phyloP scores from a whole-genome alignment of 306 rosid genomes.

The Trichosanthes truncata region DNA sequence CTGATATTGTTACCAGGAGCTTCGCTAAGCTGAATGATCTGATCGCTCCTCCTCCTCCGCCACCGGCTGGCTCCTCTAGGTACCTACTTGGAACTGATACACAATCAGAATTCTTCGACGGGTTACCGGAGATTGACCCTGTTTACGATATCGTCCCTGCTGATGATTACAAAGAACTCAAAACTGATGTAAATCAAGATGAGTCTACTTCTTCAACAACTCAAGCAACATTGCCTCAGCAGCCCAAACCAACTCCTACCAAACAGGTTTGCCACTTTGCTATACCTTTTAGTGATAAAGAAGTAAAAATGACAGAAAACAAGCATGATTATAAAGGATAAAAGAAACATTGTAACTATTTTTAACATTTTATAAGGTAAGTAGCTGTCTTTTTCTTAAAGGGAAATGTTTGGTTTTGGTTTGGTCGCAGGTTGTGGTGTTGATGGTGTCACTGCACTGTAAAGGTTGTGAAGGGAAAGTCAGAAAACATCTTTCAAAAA shows the following conservation, averaged over 20 bases:
- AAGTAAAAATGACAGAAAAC: not conserved
- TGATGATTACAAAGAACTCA: not conserved
- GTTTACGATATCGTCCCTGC: not conserved
- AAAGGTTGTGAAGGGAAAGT: slow-evolving; percentile 66
- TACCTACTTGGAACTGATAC: slow-evolving; percentile 1
- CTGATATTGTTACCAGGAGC: slow-evolving; percentile 9
- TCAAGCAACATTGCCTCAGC: not conserved
- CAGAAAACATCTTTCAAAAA: slow-evolving; percentile 55
- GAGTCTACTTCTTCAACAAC: slow-evolving; percentile 4
- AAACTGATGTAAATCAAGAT: not conserved
- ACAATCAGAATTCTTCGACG: slow-evolving; percentile 1
- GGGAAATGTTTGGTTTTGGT: not conserved
- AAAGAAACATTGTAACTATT: not conserved
- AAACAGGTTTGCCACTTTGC: slow-evolving; percentile 6
- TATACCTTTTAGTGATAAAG: not conserved
- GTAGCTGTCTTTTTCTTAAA: not conserved
- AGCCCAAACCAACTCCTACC: not conserved
- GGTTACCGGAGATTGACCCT: not conserved
- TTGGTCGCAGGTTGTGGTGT: slow-evolving; percentile 39
- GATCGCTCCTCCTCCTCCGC: slow-evolving; percentile 6
- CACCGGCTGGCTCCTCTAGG: slow-evolving; percentile 1
- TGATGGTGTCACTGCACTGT: slow-evolving; percentile 64
- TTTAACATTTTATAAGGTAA: not conserved
- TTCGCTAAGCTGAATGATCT: not conserved
- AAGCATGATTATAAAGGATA: not conserved